Conservation (phyloP, 192 early-diverging fungal species). For the Funneliformis geosporum region DNA sequence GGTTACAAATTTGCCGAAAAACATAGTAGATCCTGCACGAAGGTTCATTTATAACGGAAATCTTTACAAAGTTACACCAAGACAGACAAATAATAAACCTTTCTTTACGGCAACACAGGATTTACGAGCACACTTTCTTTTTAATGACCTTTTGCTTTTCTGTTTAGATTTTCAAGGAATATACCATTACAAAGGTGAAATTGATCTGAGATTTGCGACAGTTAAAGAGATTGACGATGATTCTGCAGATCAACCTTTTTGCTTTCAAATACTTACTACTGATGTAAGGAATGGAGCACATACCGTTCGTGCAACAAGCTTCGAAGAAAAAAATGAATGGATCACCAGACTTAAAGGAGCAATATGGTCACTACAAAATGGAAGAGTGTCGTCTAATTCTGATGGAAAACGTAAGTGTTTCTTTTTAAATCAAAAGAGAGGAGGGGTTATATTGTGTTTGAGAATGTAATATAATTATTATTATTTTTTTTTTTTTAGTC, state of each 20-base stretch:
- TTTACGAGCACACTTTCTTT: conserved; percentile 24
- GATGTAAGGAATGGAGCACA: background rate
- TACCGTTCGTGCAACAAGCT: conserved; percentile 6
- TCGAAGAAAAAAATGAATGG: conserved; percentile 23
- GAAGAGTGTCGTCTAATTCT: no score
- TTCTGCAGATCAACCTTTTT: conserved; percentile 3
- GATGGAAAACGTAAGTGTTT: background rate
- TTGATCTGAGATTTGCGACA: conserved; percentile 16
- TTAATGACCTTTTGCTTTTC: conserved; percentile 26
- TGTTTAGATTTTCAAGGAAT: conserved; percentile 22
- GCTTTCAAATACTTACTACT: conserved; percentile 24
- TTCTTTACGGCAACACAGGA: background rate
- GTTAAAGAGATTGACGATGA: conserved; percentile 13
- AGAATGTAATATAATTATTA: background rate
- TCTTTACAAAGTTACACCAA: conserved; percentile 19
- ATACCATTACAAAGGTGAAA: conserved; percentile 7
- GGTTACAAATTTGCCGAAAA: background rate
- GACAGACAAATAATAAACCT: background rate
- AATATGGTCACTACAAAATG: conserved; percentile 16
- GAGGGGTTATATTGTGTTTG: background rate
- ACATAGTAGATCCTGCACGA: conserved; percentile 33
- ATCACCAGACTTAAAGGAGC: conserved; percentile 13
- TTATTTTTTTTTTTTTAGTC: background rate
- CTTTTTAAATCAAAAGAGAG: background rate
- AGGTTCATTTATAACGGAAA: conserved; percentile 28